Conservation (phyloP, 2,329 filamentous ascomycete species). For the Microsporum canis region DNA sequence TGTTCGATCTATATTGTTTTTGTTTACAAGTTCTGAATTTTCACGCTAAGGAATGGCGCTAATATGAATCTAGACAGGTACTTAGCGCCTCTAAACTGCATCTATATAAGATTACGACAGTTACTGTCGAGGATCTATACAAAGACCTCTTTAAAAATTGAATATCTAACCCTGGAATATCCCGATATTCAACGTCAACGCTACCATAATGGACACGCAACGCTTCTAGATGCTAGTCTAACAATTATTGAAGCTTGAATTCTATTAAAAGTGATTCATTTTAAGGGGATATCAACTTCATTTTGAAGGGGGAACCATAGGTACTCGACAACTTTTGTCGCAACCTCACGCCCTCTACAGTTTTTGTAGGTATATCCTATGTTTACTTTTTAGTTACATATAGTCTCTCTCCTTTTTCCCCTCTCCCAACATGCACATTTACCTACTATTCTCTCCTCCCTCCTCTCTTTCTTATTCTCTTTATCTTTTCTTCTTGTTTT, state of each 20-base stretch:
- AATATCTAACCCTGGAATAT: neutral
- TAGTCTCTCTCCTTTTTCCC: neutral
- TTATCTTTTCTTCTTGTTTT: neutral
- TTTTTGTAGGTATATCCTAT: neutral
- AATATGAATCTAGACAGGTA: neutral
- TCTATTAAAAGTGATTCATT: neutral
- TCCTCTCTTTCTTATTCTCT: neutral
- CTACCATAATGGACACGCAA: neutral
- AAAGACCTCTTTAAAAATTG: neutral
- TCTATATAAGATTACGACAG: neutral
- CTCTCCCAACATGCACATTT: neutral
- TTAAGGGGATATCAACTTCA: neutral
- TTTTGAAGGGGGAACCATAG: neutral
- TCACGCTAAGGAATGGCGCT: constrained; percentile 1
- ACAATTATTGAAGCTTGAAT: neutral
- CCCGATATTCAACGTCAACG: neutral
- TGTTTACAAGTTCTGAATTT: neutral
- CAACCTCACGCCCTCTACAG: neutral
- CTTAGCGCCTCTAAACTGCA: neutral
- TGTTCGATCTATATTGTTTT: neutral
- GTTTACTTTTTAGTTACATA: neutral
- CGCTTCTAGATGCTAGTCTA: neutral
- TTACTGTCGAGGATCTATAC: neutral
- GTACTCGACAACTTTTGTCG: neutral
- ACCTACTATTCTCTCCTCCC: neutral